Percentiles rank a stretch among this genome's conserved stretches.
Evolutionary conservation across 495 filamentous ascomycete species (phyloP).

Genomic region (Neurospora sp.): DNA sequence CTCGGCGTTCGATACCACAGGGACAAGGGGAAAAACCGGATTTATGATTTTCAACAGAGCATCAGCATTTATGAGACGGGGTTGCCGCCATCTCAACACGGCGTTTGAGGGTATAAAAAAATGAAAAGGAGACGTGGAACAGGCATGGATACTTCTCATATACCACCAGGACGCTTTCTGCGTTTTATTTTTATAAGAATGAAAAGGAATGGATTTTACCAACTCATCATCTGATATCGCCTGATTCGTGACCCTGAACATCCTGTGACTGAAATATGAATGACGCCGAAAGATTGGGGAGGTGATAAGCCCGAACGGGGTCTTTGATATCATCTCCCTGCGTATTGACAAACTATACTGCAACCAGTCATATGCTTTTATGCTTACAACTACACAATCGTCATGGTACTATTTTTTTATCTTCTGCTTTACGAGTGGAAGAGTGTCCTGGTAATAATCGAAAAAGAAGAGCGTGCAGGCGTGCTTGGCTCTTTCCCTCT

Average conservation of each 20-base stretch:
- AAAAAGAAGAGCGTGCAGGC: too few relatives aligned
- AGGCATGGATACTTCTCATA: neutral
- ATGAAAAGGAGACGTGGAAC: conserved; percentile 8
- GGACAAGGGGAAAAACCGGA: conserved; percentile 19
- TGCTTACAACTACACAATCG: too few relatives aligned
- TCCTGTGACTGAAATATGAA: neutral
- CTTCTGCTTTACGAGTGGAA: too few relatives aligned
- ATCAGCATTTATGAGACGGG: conserved; percentile 17
- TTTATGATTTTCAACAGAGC: conserved; percentile 22
- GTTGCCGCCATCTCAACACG: conserved; percentile 25
- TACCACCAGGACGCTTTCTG: neutral
- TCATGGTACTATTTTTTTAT: too few relatives aligned
- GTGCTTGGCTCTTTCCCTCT: too few relatives aligned
- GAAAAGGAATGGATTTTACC: neutral
- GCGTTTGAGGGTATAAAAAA: conserved; percentile 17
- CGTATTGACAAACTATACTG: too few relatives aligned
- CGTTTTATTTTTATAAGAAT: neutral
- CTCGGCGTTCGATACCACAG: conserved; percentile 18
- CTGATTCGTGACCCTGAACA: neutral
- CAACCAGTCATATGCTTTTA: too few relatives aligned
- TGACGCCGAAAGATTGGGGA: too few relatives aligned
- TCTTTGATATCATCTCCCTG: too few relatives aligned
- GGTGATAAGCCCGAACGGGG: too few relatives aligned
- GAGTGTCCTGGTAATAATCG: too few relatives aligned
- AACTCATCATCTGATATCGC: neutral